Conservation (phyloP, 805 yeast species). For the Starmera pachycereana region DNA sequence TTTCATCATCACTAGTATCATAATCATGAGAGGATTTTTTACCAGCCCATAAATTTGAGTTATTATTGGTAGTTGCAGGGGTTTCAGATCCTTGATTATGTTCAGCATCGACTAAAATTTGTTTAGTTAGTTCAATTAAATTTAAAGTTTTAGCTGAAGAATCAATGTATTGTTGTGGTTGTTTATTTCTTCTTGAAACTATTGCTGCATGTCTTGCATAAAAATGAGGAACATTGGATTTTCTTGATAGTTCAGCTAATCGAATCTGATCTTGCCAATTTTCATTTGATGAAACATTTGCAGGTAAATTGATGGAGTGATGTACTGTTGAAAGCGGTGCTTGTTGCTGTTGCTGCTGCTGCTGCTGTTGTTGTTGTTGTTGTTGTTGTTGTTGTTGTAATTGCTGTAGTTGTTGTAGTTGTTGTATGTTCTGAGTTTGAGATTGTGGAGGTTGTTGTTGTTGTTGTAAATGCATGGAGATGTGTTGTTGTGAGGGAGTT, state of each 20-base stretch:
- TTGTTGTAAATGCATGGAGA: neutral
- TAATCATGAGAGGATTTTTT: constrained; percentile 31
- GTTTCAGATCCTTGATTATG: constrained; percentile 14
- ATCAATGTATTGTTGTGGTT: constrained; percentile 11
- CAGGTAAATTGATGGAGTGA: constrained; percentile 23
- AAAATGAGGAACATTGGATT: constrained; percentile 59
- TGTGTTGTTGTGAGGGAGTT: constrained; percentile 3
- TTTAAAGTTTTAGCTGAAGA: constrained; percentile 14
- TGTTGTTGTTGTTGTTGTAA: constrained; percentile 22
- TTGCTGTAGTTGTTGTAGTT: constrained; percentile 21
- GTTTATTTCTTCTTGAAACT: constrained; percentile 34
- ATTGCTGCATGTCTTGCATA: constrained; percentile 80
- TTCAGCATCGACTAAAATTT: constrained; percentile 18
- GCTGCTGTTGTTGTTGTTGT: constrained; percentile 10
- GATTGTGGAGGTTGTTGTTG: constrained; percentile 6
- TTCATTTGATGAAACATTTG: constrained; percentile 24
- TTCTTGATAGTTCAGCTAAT: constrained; percentile 61
- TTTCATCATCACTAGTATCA: constrained; percentile 18
- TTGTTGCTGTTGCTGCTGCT: constrained; percentile 7
- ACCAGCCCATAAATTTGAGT: constrained; percentile 23
- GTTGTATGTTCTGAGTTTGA: constrained; percentile 13
- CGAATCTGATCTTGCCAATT: constrained; percentile 78
- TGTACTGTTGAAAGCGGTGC: constrained; percentile 9
- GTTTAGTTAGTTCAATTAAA: constrained; percentile 31
- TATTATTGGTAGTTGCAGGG: constrained; percentile 12